Base-by-base conservation (phyloP, 73 alveolate species). In the Paramecium primaurelia region DNA sequence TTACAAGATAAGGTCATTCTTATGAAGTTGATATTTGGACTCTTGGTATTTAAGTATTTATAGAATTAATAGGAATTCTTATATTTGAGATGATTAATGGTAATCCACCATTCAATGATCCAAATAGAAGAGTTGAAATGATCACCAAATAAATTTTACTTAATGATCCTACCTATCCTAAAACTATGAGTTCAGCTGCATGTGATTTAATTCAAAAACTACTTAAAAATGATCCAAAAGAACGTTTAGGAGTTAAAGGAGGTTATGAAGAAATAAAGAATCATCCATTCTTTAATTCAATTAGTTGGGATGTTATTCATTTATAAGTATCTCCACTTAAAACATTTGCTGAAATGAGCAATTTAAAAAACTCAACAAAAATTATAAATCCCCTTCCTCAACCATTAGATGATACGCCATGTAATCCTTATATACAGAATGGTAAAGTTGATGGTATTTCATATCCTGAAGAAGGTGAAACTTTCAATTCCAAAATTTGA, bases 61-160 rank as follows among this genome's bases (percentile, higher is more conserved):
- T 64, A 12, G 3, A 16, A 4, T 28, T 6, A 1, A 28, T 32
- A 64, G 84, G 84, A 6, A 54, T 58, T 2, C 59, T 88, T 10
- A 69, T 88, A 6, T 88, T 80, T 80, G 94, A 88, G 32, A 88
- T 88, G 94, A 32, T 88, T 25, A 59, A 58, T 68, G 96, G 96
- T 18, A 25, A 54, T 22, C 93, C 95, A 42, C 96, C 96, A 38
- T 92, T 92, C n/a, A n/a, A 25, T 20, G 77, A 80, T 80, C 91
- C 91, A 11, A 20, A 47, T 18, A 80, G 91, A 80, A 80, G 16
- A 20, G 36, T 80, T 4, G 77, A 80, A 28, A 80, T 25, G 34
- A 80, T 80, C 28, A 45, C 47, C 8, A 42, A 47, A 25, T 28
- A 45, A 80, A 80, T 80, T 40, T 9, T 49, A 45, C 49, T 47